phyloP scores from a whole-genome alignment of 2,329 filamentous ascomycete species.

The Fusarium transvaalense region DNA sequence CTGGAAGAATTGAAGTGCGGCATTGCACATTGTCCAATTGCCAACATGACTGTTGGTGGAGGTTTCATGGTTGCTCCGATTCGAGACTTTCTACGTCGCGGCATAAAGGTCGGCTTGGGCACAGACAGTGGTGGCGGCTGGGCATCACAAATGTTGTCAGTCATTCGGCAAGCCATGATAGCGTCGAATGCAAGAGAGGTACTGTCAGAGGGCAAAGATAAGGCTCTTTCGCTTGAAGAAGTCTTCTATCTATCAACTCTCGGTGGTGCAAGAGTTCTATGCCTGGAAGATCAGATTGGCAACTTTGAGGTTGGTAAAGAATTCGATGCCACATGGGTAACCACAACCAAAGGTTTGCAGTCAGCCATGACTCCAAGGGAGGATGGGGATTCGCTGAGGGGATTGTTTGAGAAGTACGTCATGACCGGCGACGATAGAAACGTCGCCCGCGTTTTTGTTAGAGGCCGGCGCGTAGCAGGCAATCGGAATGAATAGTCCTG shows the following conservation, averaged over 20 bases:
- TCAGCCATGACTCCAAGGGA: conserved; percentile 19
- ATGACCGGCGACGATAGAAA: conserved; percentile 29
- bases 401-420: conserved; percentile 21
- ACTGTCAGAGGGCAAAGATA: conserved; percentile 1
- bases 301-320: conserved; percentile 22
- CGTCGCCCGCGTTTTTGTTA: conserved; percentile 13
- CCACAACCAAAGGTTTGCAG: conserved; percentile 1
- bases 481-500: background rate
- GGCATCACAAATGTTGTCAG: conserved; percentile 22
- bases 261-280: conserved; percentile 9
- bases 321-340: conserved; percentile 17
- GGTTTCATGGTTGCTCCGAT: conserved; percentile 26
- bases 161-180: conserved; percentile 26
- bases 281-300: conserved; percentile 2
- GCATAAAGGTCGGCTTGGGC: conserved; percentile 16
- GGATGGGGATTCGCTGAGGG: conserved; percentile 2
- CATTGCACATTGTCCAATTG: conserved; percentile 16
- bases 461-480: conserved; percentile 1
- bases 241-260: conserved; percentile 15
- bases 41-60: conserved; percentile 21
- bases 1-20: background rate
- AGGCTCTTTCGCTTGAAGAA: conserved; percentile 20
- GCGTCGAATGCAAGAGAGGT: conserved; percentile 17
- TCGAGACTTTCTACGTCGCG: conserved; percentile 11
- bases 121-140: conserved; percentile 22